A percentile compares a stretch with the other conserved stretches of the same genome.
Evolutionary conservation across 202 grass and related monocot species (phyloP).

Genomic region (Elaeis oleifera): DNA sequence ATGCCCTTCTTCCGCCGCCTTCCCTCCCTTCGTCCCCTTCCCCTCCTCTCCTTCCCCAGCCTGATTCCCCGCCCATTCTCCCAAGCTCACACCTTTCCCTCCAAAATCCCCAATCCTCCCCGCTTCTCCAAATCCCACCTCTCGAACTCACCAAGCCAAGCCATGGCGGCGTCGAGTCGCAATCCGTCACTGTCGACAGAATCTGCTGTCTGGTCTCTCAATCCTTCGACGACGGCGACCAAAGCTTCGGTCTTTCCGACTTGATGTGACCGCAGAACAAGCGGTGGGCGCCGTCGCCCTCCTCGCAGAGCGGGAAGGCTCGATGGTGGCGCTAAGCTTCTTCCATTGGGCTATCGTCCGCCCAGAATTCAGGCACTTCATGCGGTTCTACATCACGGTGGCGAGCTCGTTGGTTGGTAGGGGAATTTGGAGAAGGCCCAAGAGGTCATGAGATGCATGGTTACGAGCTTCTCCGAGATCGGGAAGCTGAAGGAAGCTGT

Average conservation of each 20-base stretch:
- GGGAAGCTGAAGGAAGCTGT: conserved; percentile 52
- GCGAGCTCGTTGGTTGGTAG: conserved; percentile 46
- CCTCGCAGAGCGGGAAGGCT: conserved; percentile 44
- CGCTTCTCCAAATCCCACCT: background rate
- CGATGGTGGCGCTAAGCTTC: conserved; percentile 51
- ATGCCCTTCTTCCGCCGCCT: background rate
- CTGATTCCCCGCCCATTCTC: background rate
- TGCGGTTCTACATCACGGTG: conserved; percentile 70
- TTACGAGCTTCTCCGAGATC: conserved; percentile 45
- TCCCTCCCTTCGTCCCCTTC: conserved; percentile 8
- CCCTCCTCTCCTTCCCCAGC: conserved; percentile 9
- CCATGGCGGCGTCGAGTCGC: no score
- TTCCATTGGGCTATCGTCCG: conserved; percentile 40
- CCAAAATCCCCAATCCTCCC: background rate
- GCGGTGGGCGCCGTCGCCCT: conserved; percentile 34
- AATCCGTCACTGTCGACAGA: background rate
- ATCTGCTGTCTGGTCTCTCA: conserved; percentile 19
- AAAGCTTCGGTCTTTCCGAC: conserved; percentile 21
- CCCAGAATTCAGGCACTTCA: conserved; percentile 41
- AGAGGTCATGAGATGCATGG: conserved; percentile 65
- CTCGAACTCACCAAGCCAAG: no score
- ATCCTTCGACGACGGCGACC: conserved; percentile 19
- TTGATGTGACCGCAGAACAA: conserved; percentile 41
- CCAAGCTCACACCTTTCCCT: background rate
- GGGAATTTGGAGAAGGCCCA: conserved; percentile 66